Conservation (phyloP, 176 grass and related monocot genomes). For the Paspalum vaginatum region DNA sequence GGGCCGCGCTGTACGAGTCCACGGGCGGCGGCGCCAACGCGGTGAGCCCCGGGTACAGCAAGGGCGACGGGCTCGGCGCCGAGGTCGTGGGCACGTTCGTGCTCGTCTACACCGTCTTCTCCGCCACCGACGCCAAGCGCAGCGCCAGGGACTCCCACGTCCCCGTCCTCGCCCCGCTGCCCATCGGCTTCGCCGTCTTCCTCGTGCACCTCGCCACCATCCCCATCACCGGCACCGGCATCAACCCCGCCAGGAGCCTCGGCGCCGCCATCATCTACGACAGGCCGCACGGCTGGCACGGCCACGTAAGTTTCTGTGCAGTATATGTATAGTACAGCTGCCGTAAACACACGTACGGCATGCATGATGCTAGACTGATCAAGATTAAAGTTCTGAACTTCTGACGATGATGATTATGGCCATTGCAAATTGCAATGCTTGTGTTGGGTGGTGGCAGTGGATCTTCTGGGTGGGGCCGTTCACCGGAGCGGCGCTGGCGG, state of each 20-base stretch:
- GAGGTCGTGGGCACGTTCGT: conserved; percentile 78
- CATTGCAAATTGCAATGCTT: not conserved
- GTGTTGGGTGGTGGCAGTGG: conserved; percentile 22
- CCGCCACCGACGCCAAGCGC: conserved; percentile 83
- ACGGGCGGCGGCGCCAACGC: conserved; percentile 73
- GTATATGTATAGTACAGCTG: not conserved
- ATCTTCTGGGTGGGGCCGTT: conserved; percentile 48
- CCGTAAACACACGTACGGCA: no score
- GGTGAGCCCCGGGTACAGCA: conserved; percentile 57
- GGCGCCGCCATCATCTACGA: conserved; percentile 45
- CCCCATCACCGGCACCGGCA: conserved; percentile 43
- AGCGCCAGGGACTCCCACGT: conserved; percentile 36
- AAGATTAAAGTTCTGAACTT: not conserved
- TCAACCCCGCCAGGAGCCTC: conserved; percentile 50
- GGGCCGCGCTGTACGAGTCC: not conserved
- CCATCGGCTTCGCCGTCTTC: conserved; percentile 39
- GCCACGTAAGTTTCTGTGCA: conserved; percentile 38
- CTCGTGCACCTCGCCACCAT: conserved; percentile 42
- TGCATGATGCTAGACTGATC: not conserved
- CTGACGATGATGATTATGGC: not conserved
- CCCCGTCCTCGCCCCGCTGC: conserved; percentile 27
- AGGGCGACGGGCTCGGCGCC: conserved; percentile 64
- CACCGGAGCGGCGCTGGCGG: conserved; percentile 26
- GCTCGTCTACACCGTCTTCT: conserved; percentile 83
- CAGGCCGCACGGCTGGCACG: conserved; percentile 25